Evolutionary conservation across 2,329 filamentous ascomycete species (phyloP), one percentile per base, ranked within the genome.

Genomic region (Xylariaceae sp.): DNA sequence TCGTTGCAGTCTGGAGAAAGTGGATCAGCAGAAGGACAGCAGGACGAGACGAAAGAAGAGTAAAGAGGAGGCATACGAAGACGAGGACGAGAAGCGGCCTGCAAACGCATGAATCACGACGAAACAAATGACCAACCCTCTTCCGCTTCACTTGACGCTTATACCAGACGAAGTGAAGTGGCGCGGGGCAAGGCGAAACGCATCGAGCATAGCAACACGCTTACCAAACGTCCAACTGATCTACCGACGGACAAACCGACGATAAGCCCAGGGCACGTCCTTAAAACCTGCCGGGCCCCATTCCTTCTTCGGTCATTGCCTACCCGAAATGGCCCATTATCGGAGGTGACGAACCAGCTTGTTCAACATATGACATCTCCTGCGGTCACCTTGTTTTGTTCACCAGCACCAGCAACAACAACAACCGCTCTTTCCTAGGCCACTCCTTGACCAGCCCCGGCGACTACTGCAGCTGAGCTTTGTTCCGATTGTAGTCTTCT

Each of bases 301-400:
- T 58, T 62, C 55, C 53, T 58, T 17, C n/a, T 42, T 35, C 37
- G 42, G 45, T n/a, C 51, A 51, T 58, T 60, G 51, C 35, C 37
- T 39, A 37, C 61, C 61, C 62, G 66, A 64, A 56, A 69, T 70
- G 67, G 67, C 64, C 64, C 59, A 66, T 66, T 59, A 66, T 67
- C 61, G 58, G 65, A 66, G 60, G 65, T 69, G 66, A 69, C 63
- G 34, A 15, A 11, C 42, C 50, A 35, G 11, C 42, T 62, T 57
- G 56, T 59, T 61, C 54, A 55, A 51, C 60, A 58, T 55, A 62
- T 50, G 18, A 56, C 15, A 44, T 39, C n/a, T 45, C 56, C 51
- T 49, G 2, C 37, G 4, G 54, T 56, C 10, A 59, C 51, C 53
- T 53, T 50, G 56, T 59, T 50, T 51, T 50, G 56, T 59, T 56